Base-by-base conservation (phyloP, 1,284 basidiomycete species). In the Fistulina hepatica region DNA sequence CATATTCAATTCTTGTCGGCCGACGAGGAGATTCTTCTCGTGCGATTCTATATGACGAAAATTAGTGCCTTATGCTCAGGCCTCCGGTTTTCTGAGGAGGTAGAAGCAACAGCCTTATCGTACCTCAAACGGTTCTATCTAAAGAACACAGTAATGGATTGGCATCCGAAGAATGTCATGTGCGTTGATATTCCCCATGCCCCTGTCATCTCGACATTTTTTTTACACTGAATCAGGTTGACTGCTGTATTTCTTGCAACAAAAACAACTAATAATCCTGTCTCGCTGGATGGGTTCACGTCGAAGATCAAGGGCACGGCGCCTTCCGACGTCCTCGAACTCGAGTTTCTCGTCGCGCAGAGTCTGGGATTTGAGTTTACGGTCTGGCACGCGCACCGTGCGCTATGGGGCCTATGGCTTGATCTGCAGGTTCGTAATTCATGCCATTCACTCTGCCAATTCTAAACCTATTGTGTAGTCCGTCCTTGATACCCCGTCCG, bases 141-240 rank as follows among this genome's bases (percentile, higher is more conserved):
- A 38, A 84, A 88, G 60, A 98, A 98, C 54, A 97, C 92, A 2
- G 90, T 92, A 37, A 97, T 98, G 92, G 93, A 98, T 55, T 97
- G 90, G 78, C 95, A 98, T 61, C 95, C 94, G 0, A 95, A 95
- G 61, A 86, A 88, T 50, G 89, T 98, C 53, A 97, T 98, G 94
- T 95, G 55, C 37, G 83, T 60, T 16, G 6, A 19, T n/a, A 36
- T 32, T 22, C 25, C 19, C 31, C 26, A 38, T 2, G 42, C 34
- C n/a, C 25, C 35, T 21, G 42, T 37, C 30, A 11, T 11, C 38
- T 9, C 15, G 13, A 31, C 21, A n/a, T 12, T 13, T 30, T 11
- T 36, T 17, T 10, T n/a, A 15, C 41, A 21, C 28, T 46, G 28
- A 12, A n/a, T 16, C 51, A 97, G 93, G 91, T 69, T 97, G 36